Evolutionary conservation across 345 rosid species (phyloP).

Genomic region (Hibiscus mutabilis): DNA sequence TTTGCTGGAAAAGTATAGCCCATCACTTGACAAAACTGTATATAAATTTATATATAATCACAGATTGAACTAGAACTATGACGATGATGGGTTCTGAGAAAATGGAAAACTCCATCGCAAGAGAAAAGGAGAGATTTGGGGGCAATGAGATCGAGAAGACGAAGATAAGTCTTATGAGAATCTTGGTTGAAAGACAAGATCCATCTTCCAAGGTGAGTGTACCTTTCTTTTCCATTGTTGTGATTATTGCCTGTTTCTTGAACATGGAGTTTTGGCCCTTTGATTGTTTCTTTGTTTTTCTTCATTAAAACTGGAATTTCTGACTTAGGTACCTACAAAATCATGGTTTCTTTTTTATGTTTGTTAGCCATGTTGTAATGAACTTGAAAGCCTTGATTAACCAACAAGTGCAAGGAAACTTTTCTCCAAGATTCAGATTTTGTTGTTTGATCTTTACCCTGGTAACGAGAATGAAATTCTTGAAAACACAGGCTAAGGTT

Average conservation of each 20-base stretch:
- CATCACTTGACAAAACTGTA: background rate
- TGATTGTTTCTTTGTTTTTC: no score
- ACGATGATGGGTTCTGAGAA: background rate
- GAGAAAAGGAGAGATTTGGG: background rate
- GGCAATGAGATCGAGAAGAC: conserved; percentile 18
- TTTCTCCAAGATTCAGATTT: background rate
- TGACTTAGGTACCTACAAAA: background rate
- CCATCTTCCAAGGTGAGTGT: conserved; percentile 29
- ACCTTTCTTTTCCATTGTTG: background rate
- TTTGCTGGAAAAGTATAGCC: background rate
- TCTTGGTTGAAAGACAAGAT: conserved; percentile 24
- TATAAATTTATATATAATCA: background rate
- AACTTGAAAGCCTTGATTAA: background rate
- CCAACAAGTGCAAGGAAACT: background rate
- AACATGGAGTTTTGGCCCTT: no score
- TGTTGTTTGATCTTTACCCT: background rate
- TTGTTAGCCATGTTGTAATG: background rate
- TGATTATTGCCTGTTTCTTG: background rate
- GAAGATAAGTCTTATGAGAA: conserved; percentile 25
- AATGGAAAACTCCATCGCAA: conserved; percentile 4
- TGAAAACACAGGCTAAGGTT: background rate
- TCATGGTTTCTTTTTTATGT: background rate
- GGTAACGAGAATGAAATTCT: background rate
- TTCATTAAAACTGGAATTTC: no score
- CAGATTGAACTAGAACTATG: background rate